A percentile compares a stretch with the other conserved stretches of the same genome.
These are phyloP conservation scores for Manihot esculenta DNA, from an alignment of 441 rosid species.

Conservation along the genomic window DNA sequence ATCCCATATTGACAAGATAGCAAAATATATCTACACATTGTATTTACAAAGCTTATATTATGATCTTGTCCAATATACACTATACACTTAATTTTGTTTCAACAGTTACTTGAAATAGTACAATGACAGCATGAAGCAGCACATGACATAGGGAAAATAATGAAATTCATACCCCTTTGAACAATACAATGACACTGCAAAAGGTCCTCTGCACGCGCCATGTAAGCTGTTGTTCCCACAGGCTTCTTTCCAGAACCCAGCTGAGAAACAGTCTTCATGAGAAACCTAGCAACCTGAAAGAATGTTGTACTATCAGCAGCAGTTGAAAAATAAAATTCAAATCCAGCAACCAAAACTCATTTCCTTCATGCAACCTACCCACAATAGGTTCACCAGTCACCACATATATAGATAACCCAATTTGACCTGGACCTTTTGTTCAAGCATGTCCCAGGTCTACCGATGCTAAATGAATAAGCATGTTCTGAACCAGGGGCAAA, in stretches of 20 bases:
- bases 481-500: not conserved
- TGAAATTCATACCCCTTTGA: slow-evolving; percentile 48
- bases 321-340: not conserved
- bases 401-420: not conserved
- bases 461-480: not conserved
- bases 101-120: not conserved
- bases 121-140: slow-evolving; percentile 1
- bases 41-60: not conserved
- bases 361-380: not conserved
- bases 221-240: slow-evolving; percentile 82
- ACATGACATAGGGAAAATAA: not conserved
- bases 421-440: too few relatives aligned
- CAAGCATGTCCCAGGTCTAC: not conserved
- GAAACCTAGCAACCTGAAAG: slow-evolving; percentile 91
- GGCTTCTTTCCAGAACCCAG: slow-evolving; percentile 78
- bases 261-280: slow-evolving; percentile 87
- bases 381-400: not conserved
- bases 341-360: not conserved
- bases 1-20: not conserved
- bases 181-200: slow-evolving; percentile 63
- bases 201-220: slow-evolving; percentile 63
- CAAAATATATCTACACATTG: not conserved
- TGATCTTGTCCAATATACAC: not conserved
- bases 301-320: too few relatives aligned
- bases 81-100: not conserved